Base-by-base conservation (phyloP, 495 filamentous ascomycete genomes). In the Amniculicola lignicola region DNA sequence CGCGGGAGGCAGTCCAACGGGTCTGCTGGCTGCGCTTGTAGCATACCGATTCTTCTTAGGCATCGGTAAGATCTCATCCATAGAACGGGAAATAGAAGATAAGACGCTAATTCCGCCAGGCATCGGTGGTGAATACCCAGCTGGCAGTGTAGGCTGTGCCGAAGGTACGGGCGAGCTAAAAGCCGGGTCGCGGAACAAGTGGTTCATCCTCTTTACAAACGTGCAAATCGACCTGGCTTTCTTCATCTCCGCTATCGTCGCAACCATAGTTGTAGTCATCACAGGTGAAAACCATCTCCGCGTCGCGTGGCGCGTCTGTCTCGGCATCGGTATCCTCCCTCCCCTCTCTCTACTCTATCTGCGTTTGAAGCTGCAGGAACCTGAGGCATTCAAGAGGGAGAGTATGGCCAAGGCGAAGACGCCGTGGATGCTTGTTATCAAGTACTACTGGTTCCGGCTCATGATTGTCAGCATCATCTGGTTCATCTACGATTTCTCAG, bases 191-290 rank as follows among this genome's bases (percentile, higher is more conserved):
- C 74, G 90, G 12, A 92, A 95, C 63, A 79, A 83, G 18, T 95
- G 88, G 88, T 96, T 95, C 70, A 89, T 94, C 64, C 76, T 94
- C 59, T 95, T 94, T 70, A 96, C 90, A 38, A 95, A 95, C 72
- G 79, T 87, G 28, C 84, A 87, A 74, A 94, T 96, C 55, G 88
- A 95, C 67, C 78, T 78, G 21, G 89, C 84, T 0, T 92, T 88
- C 44, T 86, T 93, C 3, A 71, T 87, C 36, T 82, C 87, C 1
- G 81, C 87, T 0, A 78, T 95, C 40, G 82, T 89, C 1, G 85
- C 88, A 2, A 82, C 76, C 75, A 75, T 67, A 59, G 66, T 63
- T 16, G 65, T 35, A 54, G 72, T 93, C 12, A 81, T 86, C 4
- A 76, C 86, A 41, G 78, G 80, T 14, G 83, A 89, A 62, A 63